Base-by-base conservation (phyloP, 2,329 filamentous ascomycete genomes). In the Alternaria brassicae region DNA sequence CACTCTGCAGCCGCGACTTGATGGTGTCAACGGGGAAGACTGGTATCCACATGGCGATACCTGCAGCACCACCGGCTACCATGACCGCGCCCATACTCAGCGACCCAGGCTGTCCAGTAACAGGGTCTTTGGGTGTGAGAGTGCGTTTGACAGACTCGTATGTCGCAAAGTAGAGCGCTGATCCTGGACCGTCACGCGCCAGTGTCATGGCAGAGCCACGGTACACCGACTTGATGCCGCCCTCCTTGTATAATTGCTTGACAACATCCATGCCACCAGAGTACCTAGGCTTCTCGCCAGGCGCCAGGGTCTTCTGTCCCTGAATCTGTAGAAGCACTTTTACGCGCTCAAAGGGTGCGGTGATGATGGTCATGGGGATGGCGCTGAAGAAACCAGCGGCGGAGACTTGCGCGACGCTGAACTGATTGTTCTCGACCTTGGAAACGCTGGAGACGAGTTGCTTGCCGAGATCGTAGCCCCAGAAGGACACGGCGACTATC, bases 251-350 rank as follows among this genome's bases (percentile, higher is more conserved):
- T 34, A 99, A 86, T 81, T 97, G 93, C 67, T 91, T 88, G 27
- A 97, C 95, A 47, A 98, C 95, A 80, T 98, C 95, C 51, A 91
- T 65, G 60, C 91, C 93, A 74, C 93, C 93, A 42, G 84, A 86
- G 84, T 98, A 98, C 74, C 91, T 92, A 15, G 93, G 93, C 80
- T 97, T 96, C 82, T 97, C 91, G 73, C 93, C 94, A 0, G 93
- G 91, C 0, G 89, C 88, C 39, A 95, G 89, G 53, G 85, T 82
- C 81, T 93, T 93, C 80, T 97, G 93, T 73, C 93, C 93, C 81
- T 98, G 95, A 68, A 98, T 96, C 80, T 99, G 95, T 1, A 99
- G 89, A 65, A 99, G 93, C 56, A 99, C 94, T 82, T 99, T 99
- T 71, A 99, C 93, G 74, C 95, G 94, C 85, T 99, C 95, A 78